Conservation (phyloP, 1,139 yeast genomes). For the Magnusiomyces clavatus region DNA sequence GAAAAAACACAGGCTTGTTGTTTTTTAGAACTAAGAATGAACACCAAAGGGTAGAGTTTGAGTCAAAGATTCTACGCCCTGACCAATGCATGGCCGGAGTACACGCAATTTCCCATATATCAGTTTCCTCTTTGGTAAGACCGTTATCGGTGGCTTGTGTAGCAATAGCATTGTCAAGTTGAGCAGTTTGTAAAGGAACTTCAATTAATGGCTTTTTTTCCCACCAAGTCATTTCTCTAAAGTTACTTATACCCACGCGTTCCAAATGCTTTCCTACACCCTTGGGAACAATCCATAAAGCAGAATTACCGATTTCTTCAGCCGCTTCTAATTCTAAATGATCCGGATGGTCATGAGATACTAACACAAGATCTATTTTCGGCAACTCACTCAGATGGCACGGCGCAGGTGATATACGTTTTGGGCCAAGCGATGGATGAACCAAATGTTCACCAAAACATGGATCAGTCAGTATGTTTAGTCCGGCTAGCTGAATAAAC, state of each 20-base stretch:
- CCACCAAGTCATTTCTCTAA: constrained; percentile 89
- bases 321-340: constrained; percentile 67
- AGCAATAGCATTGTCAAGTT: constrained; percentile 29
- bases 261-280: constrained; percentile 62
- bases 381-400: constrained; percentile 57
- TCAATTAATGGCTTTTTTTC: constrained; percentile 44
- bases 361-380: constrained; percentile 61
- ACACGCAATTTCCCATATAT: constrained; percentile 64
- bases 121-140: too few relatives aligned
- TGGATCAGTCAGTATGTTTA: constrained; percentile 81
- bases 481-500: constrained; percentile 58
- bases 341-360: constrained; percentile 93
- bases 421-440: constrained; percentile 64
- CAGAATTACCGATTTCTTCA: constrained; percentile 47
- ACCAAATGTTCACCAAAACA: constrained; percentile 64
- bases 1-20: constrained; percentile 67
- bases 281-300: constrained; percentile 79
- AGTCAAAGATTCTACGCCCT: constrained; percentile 69
- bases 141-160: too few relatives aligned
- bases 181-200: constrained; percentile 14
- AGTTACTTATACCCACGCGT: constrained; percentile 45
- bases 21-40: constrained; percentile 64
- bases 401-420: constrained; percentile 68
- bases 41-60: constrained; percentile 81
- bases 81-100: constrained; percentile 99